Base-by-base conservation (phyloP, 1,139 yeast species). In the Kurtzmaniella quercitrusa region DNA sequence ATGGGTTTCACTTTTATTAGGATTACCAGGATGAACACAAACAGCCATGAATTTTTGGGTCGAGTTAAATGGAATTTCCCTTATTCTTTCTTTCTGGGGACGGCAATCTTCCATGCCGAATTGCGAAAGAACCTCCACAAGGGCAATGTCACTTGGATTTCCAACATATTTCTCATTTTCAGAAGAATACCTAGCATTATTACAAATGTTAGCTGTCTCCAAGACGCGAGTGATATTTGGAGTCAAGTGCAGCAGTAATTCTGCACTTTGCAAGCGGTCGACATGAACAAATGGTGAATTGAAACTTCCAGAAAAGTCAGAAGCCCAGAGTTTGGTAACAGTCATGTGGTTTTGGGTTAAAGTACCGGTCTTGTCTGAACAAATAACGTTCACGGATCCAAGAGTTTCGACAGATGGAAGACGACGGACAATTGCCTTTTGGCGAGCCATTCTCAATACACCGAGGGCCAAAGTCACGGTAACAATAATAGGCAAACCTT, bases 381-480 rank as follows among this genome's bases (percentile, higher is more conserved):
- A 91, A 53, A 91, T 88, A 33, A 91, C 97, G 58, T 89, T 89
- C 38, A 91, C 98, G 40, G 95, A 86, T 3, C 98, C 98, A 53
- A 91, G 74, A 2, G 98, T 93, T 66, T 93, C 98, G 33, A 93
- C 98, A 54, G 94, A 83, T 12, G 98, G 98, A 49, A 93, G 72
- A 53, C 97, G 78, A 55, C 91, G 84, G 42, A 93, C 96, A 56
- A 93, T 93, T 3, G 97, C 98, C 56, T 84, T 85, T 52, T 89
- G 83, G 43, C 80, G 81, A 3, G 98, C 97, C 98, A 93, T 93
- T 65, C 97, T 76, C 53, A 91, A 74, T 34, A 93, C 98, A 38
- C 98, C 98, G 36, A 93, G 73, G 0, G 98, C 98, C 51, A 93
- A 71, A 0, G 98, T 93, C 5, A 93, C 98, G 3, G 98, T 91